phyloP scores from a whole-genome alignment of 306 rosid genomes.

The Vicia villosa region DNA sequence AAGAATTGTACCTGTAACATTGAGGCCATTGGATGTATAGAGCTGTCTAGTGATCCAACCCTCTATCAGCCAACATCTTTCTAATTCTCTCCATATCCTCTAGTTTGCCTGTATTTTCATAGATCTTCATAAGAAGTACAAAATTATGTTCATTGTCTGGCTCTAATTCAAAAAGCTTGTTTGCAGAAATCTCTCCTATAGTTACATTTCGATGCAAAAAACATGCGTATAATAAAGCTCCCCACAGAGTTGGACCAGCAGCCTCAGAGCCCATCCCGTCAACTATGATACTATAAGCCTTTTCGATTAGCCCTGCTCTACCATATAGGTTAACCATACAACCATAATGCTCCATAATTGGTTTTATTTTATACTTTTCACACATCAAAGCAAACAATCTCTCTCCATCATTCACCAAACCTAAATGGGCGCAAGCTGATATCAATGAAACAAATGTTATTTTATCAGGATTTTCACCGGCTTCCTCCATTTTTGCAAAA shows the following conservation, averaged over 20 bases:
- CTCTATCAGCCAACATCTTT: slow-evolving; percentile 2
- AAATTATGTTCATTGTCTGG: slow-evolving; percentile 86
- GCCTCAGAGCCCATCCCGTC: slow-evolving; percentile 60
- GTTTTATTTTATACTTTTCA: slow-evolving; percentile 65
- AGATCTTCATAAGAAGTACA: slow-evolving; percentile 73
- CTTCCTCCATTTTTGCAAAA: slow-evolving; percentile 68
- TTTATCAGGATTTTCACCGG: slow-evolving; percentile 57
- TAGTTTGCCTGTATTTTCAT: slow-evolving; percentile 57
- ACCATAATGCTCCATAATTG: slow-evolving; percentile 82
- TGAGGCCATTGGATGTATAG: background rate
- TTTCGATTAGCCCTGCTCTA: slow-evolving; percentile 72
- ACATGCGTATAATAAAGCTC: slow-evolving; percentile 82
- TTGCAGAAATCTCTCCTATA: slow-evolving; percentile 79
- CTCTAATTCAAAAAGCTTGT: slow-evolving; percentile 76
- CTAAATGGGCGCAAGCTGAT: slow-evolving; percentile 72
- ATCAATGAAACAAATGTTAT: slow-evolving; percentile 76
- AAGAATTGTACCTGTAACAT: background rate
- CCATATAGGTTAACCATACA: slow-evolving; percentile 91
- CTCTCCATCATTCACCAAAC: slow-evolving; percentile 71
- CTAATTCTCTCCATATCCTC: slow-evolving; percentile 43
- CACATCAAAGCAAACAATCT: slow-evolving; percentile 62
- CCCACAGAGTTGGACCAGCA: slow-evolving; percentile 90
- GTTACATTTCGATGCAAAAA: slow-evolving; percentile 58
- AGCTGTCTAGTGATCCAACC: slow-evolving; percentile 10
- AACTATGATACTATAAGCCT: slow-evolving; percentile 62